phyloP scores from a whole-genome alignment of 371 early-diverging fungal genomes.

The Rhizomucor pusillus region DNA sequence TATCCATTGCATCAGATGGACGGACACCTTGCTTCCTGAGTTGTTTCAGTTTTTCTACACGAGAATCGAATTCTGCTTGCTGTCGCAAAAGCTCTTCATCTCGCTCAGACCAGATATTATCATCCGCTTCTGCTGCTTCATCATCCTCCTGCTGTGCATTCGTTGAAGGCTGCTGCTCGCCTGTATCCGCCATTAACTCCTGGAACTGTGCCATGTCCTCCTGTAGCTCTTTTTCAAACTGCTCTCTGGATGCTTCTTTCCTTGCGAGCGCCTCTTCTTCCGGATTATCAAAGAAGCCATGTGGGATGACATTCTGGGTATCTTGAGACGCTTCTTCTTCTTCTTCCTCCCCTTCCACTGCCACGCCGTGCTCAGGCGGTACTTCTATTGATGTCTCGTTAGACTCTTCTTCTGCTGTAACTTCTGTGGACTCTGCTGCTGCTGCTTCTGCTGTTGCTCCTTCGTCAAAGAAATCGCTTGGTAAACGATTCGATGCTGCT shows the following conservation, averaged over 20 bases:
- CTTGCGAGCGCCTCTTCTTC: constrained; percentile 44
- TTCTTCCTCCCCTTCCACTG: neutral
- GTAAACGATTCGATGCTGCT: constrained; percentile 11
- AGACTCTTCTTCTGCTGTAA: neutral
- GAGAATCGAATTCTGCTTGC: constrained; percentile 35
- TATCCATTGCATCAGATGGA: neutral
- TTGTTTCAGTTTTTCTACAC: constrained; percentile 34
- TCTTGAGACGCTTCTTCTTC: neutral
- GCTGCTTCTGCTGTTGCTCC: constrained; percentile 7
- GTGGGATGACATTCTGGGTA: constrained; percentile 19
- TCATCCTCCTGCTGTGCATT: constrained; percentile 30
- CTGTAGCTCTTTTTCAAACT: constrained; percentile 30
- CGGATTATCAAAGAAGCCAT: constrained; percentile 49
- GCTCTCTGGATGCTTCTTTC: constrained; percentile 23
- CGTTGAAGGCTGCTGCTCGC: neutral
- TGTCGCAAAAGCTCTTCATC: constrained; percentile 34
- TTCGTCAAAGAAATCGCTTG: constrained; percentile 26
- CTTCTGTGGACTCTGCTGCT: neutral
- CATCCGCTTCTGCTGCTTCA: constrained; percentile 16
- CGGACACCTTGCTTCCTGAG: constrained; percentile 15
- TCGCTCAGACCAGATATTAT: constrained; percentile 32
- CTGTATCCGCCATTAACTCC: constrained; percentile 36
- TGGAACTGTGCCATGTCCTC: constrained; percentile 33
- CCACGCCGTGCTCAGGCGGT: constrained; percentile 10
- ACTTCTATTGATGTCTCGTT: neutral